Percentiles rank a stretch among this genome's conserved stretches.
Conservation (phyloP, 177 flowering plant species). For the Tripterygium wilfordii region DNA sequence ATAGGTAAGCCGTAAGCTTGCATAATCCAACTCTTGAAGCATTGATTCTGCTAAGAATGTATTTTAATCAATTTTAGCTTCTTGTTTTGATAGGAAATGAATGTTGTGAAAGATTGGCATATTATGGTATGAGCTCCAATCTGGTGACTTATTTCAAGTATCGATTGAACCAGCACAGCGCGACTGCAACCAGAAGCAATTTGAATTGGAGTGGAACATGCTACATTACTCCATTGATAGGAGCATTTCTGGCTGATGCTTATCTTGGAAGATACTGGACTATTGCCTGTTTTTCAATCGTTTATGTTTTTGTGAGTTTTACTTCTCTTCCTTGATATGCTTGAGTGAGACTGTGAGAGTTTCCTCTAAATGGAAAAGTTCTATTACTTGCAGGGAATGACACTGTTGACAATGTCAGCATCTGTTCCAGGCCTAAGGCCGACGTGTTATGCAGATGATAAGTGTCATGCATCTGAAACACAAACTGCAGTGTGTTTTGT, state of each 20-base stretch:
- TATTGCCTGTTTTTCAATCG: constrained; percentile 56
- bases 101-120: constrained; percentile 24
- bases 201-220: constrained; percentile 72
- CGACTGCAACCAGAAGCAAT: constrained; percentile 45
- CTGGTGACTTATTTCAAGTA: constrained; percentile 37
- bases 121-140: constrained; percentile 31
- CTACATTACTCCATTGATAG: constrained; percentile 60
- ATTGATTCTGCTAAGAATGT: background rate
- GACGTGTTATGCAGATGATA: constrained; percentile 25
- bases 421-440: constrained; percentile 57
- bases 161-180: constrained; percentile 38
- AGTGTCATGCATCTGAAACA: constrained; percentile 32
- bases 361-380: no score
- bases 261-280: constrained; percentile 77
- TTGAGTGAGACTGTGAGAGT: no score
- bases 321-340: background rate
- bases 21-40: background rate
- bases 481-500: constrained; percentile 38
- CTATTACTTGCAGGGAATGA: constrained; percentile 68
- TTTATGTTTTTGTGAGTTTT: constrained; percentile 60
- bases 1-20: no score
- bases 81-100: constrained; percentile 21
- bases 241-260: constrained; percentile 78
- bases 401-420: constrained; percentile 62
- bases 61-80: background rate